Conservation (phyloP, 78 protist genomes). For the Andalucia godoyi region DNA sequence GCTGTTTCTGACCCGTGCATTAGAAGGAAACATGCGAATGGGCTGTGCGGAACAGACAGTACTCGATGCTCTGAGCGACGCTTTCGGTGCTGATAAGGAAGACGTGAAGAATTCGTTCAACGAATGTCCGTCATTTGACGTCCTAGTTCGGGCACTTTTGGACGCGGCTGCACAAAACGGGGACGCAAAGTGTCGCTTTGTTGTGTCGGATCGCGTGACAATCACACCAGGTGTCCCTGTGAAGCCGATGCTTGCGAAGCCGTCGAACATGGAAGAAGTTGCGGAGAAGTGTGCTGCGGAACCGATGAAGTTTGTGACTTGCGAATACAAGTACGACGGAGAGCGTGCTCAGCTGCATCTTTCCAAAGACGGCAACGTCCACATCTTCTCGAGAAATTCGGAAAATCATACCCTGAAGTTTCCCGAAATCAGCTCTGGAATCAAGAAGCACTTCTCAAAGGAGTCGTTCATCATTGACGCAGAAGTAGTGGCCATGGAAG, state of each 20-base stretch:
- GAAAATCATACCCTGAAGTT: constrained; percentile 85
- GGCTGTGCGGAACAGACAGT: constrained; percentile 88
- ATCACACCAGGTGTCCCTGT: constrained; percentile 79
- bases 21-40: constrained; percentile 82
- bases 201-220: constrained; percentile 7
- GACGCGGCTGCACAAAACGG: background rate
- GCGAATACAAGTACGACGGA: constrained; percentile 98
- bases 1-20: constrained; percentile 21
- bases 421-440: constrained; percentile 71
- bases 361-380: constrained; percentile 28
- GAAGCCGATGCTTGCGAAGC: constrained; percentile 94
- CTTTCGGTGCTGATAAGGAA: constrained; percentile 12
- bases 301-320: constrained; percentile 69
- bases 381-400: constrained; percentile 79
- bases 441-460: background rate
- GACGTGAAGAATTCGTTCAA: background rate
- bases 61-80: constrained; percentile 77
- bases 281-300: too few relatives aligned
- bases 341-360: constrained; percentile 73
- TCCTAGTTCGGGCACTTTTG: background rate
- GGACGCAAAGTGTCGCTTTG: background rate
- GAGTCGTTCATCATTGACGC: constrained; percentile 70
- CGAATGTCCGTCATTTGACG: constrained; percentile 14
- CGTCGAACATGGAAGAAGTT: constrained; percentile 42
- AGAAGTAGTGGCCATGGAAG: constrained; percentile 82